Conservation (phyloP, 2,329 filamentous ascomycete genomes). For the Botrytis pseudocinerea region DNA sequence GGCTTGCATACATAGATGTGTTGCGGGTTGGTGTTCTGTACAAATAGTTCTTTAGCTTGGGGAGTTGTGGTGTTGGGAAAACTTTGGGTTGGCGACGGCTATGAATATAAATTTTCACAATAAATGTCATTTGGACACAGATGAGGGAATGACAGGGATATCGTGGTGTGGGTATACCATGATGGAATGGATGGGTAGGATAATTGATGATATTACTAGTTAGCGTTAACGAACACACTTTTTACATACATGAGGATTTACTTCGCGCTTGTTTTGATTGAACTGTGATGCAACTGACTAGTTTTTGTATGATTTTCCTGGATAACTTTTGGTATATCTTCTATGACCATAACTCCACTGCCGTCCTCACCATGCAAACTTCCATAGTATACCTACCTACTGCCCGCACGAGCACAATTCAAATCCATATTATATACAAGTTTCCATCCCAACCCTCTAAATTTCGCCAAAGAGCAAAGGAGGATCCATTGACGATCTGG, state of each 20-base stretch:
- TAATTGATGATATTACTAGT: slow-evolving; percentile 23
- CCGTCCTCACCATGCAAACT: slow-evolving; percentile 16
- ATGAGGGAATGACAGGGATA: slow-evolving; percentile 25
- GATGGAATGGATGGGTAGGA: slow-evolving; percentile 24
- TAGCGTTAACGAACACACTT: slow-evolving; percentile 26
- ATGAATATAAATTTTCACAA: slow-evolving; percentile 7
- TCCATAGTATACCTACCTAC: neutral
- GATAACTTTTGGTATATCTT: neutral
- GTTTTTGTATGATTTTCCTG: neutral
- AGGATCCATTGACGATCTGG: neutral
- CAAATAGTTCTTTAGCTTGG: slow-evolving; percentile 10
- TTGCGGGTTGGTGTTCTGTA: slow-evolving; percentile 27
- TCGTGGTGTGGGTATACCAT: slow-evolving; percentile 17
- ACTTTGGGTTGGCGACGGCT: slow-evolving; percentile 22
- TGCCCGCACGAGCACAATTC: neutral
- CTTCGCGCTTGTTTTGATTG: neutral
- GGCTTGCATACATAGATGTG: slow-evolving; percentile 36
- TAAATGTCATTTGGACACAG: slow-evolving; percentile 19
- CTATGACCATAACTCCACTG: neutral
- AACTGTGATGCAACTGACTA: neutral
- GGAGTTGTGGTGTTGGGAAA: slow-evolving; percentile 35
- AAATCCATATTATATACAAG: slow-evolving; percentile 1
- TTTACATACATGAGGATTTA: neutral
- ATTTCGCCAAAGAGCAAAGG: neutral
- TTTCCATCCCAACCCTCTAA: neutral